Conservation (phyloP, 164 flowering plant genomes). For the Vitis vinifera region DNA sequence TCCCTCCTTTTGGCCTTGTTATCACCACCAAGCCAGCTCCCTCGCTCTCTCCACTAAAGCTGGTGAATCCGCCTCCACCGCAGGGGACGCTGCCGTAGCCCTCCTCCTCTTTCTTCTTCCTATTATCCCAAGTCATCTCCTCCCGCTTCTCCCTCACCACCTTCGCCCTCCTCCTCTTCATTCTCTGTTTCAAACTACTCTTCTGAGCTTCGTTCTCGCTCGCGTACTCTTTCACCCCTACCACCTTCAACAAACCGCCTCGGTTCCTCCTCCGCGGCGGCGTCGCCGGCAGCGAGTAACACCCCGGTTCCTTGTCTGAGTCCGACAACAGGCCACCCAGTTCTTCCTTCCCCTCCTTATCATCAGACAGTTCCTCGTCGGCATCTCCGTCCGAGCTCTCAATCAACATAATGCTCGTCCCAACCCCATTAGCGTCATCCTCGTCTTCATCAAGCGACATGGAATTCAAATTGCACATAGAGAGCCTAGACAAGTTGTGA, state of each 20-base stretch:
- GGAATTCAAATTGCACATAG: slow-evolving; percentile 34
- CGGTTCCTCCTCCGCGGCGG: slow-evolving; percentile 24
- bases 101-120: slow-evolving; percentile 1
- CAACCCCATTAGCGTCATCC: slow-evolving; percentile 8
- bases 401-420: slow-evolving; percentile 38
- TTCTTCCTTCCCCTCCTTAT: slow-evolving; percentile 12
- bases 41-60: slow-evolving; percentile 28
- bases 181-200: slow-evolving; percentile 2
- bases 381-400: slow-evolving; percentile 45
- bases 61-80: not conserved
- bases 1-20: slow-evolving; percentile 60
- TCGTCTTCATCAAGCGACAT: slow-evolving; percentile 12
- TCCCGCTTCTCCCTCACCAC: slow-evolving; percentile 19
- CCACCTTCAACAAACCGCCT: not conserved
- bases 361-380: slow-evolving; percentile 47
- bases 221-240: slow-evolving; percentile 35
- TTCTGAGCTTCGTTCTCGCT: slow-evolving; percentile 47
- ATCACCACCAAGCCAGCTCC: slow-evolving; percentile 38
- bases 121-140: slow-evolving; percentile 19
- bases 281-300: slow-evolving; percentile 32
- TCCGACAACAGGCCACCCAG: slow-evolving; percentile 18
- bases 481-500: slow-evolving; percentile 40
- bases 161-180: slow-evolving; percentile 25
- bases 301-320: slow-evolving; percentile 31
- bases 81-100: not conserved